Base-by-base conservation (phyloP, 345 rosid species). In the Brassica napus region DNA sequence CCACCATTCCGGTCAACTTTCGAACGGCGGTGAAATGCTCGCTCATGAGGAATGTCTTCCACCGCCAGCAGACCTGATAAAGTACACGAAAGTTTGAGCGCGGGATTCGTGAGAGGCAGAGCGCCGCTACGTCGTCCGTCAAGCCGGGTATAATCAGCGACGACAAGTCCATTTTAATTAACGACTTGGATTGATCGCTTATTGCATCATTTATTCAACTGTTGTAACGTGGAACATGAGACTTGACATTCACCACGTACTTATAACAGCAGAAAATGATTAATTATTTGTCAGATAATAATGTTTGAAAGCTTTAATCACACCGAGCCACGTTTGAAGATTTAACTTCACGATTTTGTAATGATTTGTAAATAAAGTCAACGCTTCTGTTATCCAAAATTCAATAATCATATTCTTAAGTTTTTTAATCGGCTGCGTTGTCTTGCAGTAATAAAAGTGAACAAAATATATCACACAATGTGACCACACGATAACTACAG, bases 61-160 rank as follows among this genome's bases (percentile, higher is more conserved):
- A 94, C 79, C 84, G 79, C 85, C 82, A 86, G 87, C 91, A 87
- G 39, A 91, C 97, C 66, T 82, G 83, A 18, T 91, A 95, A 86
- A 88, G 68, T 8, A 87, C 69, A 44, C 85, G 88, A 76, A 91
- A 79, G 79, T 78, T 65, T 8, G 81, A 66, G 73, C 94, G 90
- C 42, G 97, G 95, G 72, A 92, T 85, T 63, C 85, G 89, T 15
- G 97, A 86, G 24, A 94, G 86, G 79, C 96, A 91, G 73, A 61
- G 76, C 84, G 88, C 90, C 1, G 97, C 90, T 66, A 88, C 92
- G 49, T 94, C 98, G 75, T 92, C 97, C 1, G 97, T 88, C 75
- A 94, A 79, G 52, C 98, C 97, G 0, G 97, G 97, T 49, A 94
- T 79, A 74, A 79, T 67, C 57, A 55, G 35, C 2, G 8, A 4